phyloP scores from a whole-genome alignment of 2,329 filamentous ascomycete species.

The Triangularia setosa region DNA sequence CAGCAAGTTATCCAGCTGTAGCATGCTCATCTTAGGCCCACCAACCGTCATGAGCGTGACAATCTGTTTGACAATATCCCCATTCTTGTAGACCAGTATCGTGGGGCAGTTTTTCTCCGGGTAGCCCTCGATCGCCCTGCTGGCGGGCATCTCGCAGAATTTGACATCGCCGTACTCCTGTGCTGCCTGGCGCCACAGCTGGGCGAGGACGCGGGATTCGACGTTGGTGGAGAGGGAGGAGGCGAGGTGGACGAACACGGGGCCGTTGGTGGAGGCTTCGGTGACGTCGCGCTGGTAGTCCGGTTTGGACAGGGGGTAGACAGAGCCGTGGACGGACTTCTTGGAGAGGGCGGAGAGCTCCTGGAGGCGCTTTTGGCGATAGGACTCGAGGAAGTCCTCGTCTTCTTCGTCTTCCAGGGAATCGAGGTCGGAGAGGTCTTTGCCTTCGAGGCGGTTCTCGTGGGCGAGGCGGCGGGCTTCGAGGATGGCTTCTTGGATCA shows the following conservation, averaged over 20 bases:
- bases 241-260: conserved; percentile 75
- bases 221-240: conserved; percentile 74
- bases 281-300: conserved; percentile 91
- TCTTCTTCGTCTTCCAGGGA: conserved; percentile 95
- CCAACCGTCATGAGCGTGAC: conserved; percentile 81
- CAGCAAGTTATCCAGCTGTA: conserved; percentile 75
- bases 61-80: conserved; percentile 85
- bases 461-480: conserved; percentile 81
- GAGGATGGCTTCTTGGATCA: conserved; percentile 90
- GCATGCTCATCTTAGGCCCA: conserved; percentile 65
- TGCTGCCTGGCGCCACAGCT: conserved; percentile 83
- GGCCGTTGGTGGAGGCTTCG: conserved; percentile 70
- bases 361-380: conserved; percentile 80
- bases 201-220: conserved; percentile 77
- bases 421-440: conserved; percentile 88
- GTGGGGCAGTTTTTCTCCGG: conserved; percentile 94
- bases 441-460: conserved; percentile 89
- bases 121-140: conserved; percentile 94
- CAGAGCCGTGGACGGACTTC: conserved; percentile 78
- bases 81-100: conserved; percentile 86
- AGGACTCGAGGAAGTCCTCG: conserved; percentile 82
- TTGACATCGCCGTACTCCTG: conserved; percentile 88
- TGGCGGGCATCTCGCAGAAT: conserved; percentile 91
- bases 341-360: conserved; percentile 74
- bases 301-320: conserved; percentile 91